Conservation (phyloP, 2,329 filamentous ascomycete species). For the Zymoseptoria ardabiliae region DNA sequence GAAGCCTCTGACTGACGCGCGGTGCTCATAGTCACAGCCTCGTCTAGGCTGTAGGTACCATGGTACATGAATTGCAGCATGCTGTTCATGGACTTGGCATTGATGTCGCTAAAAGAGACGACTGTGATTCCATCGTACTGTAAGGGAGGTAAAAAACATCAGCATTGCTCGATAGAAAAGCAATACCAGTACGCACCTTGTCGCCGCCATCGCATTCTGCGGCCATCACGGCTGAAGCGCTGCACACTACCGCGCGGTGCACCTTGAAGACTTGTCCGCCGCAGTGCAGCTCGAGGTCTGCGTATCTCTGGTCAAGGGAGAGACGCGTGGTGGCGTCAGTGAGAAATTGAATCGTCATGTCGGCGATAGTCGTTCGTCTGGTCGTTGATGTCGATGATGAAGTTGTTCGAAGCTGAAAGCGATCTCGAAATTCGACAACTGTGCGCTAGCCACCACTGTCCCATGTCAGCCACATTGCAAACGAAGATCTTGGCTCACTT, state of each 20-base stretch:
- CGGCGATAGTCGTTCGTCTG: too few species aligned
- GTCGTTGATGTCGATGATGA: too few species aligned
- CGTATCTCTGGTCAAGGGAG: constrained; percentile 4
- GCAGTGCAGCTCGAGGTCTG: constrained; percentile 14
- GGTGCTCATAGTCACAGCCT: not conserved
- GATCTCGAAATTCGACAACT: not conserved
- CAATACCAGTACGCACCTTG: constrained; percentile 3
- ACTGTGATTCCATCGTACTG: constrained; percentile 1
- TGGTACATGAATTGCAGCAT: constrained; percentile 15
- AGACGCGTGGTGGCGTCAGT: not conserved
- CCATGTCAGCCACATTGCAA: not conserved
- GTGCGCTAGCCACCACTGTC: not conserved
- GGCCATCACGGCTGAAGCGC: constrained; percentile 7
- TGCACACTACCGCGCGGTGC: constrained; percentile 12
- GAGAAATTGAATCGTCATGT: not conserved
- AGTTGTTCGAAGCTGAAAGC: too few species aligned
- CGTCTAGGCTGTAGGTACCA: constrained; percentile 5
- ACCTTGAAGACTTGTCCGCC: constrained; percentile 6
- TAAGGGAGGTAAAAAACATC: not conserved
- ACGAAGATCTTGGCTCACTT: not conserved
- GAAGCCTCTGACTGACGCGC: not conserved
- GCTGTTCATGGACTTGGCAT: constrained; percentile 8
- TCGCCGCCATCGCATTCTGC: constrained; percentile 5
- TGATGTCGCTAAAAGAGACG: constrained; percentile 8
- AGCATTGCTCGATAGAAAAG: too few species aligned